Percentiles rank a stretch among this genome's conserved stretches.
Conservation (phyloP, 2,329 filamentous ascomycete species). For the Myriosclerotinia curreyana region DNA sequence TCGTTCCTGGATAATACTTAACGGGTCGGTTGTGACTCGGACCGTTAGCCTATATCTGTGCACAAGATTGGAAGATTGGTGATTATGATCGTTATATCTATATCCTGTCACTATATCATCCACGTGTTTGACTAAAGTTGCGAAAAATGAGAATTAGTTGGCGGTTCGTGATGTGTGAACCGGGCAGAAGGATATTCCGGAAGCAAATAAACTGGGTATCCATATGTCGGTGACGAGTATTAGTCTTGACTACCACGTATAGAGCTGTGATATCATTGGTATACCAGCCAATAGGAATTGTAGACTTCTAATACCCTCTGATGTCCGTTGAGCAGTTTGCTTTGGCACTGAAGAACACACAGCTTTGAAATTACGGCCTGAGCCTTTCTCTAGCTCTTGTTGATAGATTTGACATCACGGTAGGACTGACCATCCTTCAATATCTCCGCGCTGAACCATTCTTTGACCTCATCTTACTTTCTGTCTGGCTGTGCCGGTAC, state of each 20-base stretch:
- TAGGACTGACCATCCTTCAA: neutral
- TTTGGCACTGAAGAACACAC: neutral
- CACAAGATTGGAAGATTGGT: neutral
- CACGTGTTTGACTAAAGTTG: neutral
- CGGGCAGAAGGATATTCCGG: conserved; percentile 8
- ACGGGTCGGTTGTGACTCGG: neutral
- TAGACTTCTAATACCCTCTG: neutral
- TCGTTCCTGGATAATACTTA: neutral
- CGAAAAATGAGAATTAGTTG: neutral
- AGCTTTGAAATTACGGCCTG: neutral
- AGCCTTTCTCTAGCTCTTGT: neutral
- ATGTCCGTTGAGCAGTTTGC: neutral
- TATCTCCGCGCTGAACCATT: neutral
- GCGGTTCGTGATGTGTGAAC: neutral
- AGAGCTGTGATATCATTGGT: neutral
- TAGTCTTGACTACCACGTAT: neutral
- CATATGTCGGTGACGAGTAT: neutral
- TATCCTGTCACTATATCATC: neutral
- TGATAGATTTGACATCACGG: neutral
- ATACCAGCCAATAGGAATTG: neutral
- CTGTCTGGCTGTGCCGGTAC: neutral
- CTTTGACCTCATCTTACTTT: neutral
- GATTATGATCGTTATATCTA: neutral
- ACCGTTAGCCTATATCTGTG: neutral
- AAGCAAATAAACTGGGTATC: neutral